Conservation (phyloP, 257 asterid genomes). For the Primulina tabacum region DNA sequence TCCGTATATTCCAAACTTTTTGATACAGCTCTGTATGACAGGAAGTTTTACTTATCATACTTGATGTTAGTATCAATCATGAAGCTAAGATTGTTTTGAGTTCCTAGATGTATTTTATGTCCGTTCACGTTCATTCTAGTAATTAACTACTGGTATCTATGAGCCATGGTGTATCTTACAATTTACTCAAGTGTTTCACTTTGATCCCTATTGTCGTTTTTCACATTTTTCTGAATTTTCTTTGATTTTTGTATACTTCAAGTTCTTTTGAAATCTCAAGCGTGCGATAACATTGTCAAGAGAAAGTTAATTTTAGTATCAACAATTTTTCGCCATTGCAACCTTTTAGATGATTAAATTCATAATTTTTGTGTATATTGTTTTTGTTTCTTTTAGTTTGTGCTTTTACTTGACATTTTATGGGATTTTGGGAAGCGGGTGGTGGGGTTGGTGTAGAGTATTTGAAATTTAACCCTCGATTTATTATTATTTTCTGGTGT, state of each 20-base stretch:
- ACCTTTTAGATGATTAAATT: neutral
- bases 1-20: neutral
- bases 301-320: neutral
- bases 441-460: neutral
- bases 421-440: neutral
- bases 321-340: neutral
- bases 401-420: neutral
- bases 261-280: neutral
- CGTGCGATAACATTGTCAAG: neutral
- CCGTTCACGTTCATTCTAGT: neutral
- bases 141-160: neutral
- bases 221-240: neutral
- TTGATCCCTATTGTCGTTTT: neutral
- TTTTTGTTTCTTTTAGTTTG: neutral
- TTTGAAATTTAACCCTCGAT: neutral
- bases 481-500: neutral
- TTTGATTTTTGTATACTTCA: neutral
- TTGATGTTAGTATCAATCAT: neutral
- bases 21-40: neutral
- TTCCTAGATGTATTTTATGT: neutral
- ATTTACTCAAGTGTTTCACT: neutral
- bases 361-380: neutral
- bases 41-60: neutral
- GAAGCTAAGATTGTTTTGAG: neutral
- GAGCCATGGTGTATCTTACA: neutral